Conservation (phyloP, 1,139 yeast species). For the Pneumocystis carinii region DNA sequence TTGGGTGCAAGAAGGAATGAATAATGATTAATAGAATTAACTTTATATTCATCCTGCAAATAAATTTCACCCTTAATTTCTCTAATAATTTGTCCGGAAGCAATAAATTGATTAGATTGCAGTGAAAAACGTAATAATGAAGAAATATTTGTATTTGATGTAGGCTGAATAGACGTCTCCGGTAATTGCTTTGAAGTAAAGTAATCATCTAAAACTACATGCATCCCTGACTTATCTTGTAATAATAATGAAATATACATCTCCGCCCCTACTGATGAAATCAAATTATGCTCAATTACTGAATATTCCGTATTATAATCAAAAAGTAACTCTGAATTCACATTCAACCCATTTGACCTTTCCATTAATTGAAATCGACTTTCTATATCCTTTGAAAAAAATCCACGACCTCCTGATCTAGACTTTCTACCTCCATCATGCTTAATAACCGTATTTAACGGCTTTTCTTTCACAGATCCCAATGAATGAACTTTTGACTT, state of each 20-base stretch:
- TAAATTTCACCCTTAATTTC: constrained; percentile 67
- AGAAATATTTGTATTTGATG: constrained; percentile 40
- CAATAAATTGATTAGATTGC: constrained; percentile 33
- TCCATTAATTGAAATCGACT: background rate
- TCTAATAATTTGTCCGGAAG: constrained; percentile 39
- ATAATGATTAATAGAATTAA: constrained; percentile 62
- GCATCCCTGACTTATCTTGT: background rate
- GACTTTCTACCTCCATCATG: background rate
- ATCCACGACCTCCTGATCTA: background rate
- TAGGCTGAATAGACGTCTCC: constrained; percentile 33
- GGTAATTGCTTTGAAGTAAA: background rate
- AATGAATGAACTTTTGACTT: background rate
- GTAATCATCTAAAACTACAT: background rate
- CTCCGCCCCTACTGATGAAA: background rate
- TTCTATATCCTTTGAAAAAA: constrained; percentile 3
- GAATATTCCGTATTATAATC: background rate
- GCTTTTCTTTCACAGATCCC: background rate
- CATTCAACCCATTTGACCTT: background rate
- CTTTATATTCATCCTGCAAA: constrained; percentile 44
- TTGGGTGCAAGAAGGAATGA: constrained; percentile 71
- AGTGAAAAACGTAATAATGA: constrained; percentile 56
- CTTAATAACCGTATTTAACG: background rate
- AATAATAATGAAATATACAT: background rate
- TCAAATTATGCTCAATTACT: background rate
- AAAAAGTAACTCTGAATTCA: background rate